phyloP scores from a whole-genome alignment of 345 rosid species.

The Gossypium arboreum region DNA sequence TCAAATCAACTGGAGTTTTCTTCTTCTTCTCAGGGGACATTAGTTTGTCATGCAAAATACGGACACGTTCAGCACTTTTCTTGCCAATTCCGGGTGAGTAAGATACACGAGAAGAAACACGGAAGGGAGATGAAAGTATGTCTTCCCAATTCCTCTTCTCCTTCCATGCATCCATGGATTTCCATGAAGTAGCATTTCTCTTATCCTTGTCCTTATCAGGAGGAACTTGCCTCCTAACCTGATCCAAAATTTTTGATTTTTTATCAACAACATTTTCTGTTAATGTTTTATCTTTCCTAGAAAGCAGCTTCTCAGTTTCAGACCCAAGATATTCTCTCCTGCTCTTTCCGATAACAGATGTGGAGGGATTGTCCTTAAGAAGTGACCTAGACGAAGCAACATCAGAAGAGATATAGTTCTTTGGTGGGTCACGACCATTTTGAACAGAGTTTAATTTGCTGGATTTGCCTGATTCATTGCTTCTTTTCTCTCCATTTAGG shows the following conservation, averaged over 20 bases:
- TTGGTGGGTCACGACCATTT: slow-evolving; percentile 27
- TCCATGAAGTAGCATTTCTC: slow-evolving; percentile 48
- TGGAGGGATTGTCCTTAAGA: slow-evolving; percentile 31
- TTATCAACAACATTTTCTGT: slow-evolving; percentile 35
- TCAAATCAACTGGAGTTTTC: slow-evolving; percentile 62
- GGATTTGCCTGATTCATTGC: slow-evolving; percentile 35
- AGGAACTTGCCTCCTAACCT: slow-evolving; percentile 34
- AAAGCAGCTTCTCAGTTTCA: slow-evolving; percentile 38
- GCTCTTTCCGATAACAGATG: slow-evolving; percentile 40
- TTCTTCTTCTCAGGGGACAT: slow-evolving; percentile 80
- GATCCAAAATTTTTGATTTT: slow-evolving; percentile 37
- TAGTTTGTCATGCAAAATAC: slow-evolving; percentile 59
- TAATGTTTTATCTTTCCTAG: slow-evolving; percentile 41
- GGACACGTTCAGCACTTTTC: slow-evolving; percentile 67
- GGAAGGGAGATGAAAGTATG: slow-evolving; percentile 61
- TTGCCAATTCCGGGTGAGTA: slow-evolving; percentile 63
- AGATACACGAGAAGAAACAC: slow-evolving; percentile 53
- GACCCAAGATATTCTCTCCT: slow-evolving; percentile 38
- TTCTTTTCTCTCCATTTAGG: slow-evolving; percentile 26
- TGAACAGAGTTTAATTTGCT: slow-evolving; percentile 30
- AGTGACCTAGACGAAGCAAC: slow-evolving; percentile 28
- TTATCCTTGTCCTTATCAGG: slow-evolving; percentile 55
- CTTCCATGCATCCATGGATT: slow-evolving; percentile 76
- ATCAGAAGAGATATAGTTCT: slow-evolving; percentile 26
- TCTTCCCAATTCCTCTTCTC: slow-evolving; percentile 82